Evolutionary conservation across 2,329 filamentous ascomycete species (phyloP).

Genomic region (Gnomoniopsis smithogilvyi): DNA sequence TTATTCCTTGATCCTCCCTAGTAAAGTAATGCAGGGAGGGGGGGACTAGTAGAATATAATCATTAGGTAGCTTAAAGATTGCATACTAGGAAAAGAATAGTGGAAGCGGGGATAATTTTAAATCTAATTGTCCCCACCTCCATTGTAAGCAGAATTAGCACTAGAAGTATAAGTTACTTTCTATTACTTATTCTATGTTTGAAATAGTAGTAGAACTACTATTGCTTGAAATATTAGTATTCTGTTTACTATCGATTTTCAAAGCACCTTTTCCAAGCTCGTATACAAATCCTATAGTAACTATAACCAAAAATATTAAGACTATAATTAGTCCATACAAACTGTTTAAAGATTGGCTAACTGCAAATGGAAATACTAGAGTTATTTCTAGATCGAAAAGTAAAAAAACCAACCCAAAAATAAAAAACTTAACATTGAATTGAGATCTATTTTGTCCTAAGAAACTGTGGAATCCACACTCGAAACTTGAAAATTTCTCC

Average conservation of each 20-base stretch:
- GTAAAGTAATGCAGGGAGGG: no score
- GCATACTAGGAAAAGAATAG: no score
- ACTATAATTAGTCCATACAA: constrained; percentile 18
- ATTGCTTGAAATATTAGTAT: constrained; percentile 6
- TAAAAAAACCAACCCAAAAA: constrained; percentile 20
- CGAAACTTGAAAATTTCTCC: constrained; percentile 19
- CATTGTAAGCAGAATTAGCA: neutral
- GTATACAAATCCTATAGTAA: constrained; percentile 20
- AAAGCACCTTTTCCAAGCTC: constrained; percentile 21
- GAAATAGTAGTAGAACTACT: neutral
- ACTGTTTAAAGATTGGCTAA: constrained; percentile 19
- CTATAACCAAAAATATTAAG: constrained; percentile 18
- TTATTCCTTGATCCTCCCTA: no score
- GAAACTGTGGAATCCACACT: constrained; percentile 21
- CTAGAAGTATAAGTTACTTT: neutral
- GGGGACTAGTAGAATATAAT: neutral
- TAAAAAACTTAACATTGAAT: constrained; percentile 20
- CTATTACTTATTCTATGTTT: neutral
- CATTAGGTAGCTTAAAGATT: neutral
- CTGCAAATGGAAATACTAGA: constrained; percentile 19
- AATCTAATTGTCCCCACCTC: no score
- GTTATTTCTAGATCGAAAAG: constrained; percentile 21
- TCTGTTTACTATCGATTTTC: constrained; percentile 20
- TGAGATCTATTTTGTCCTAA: constrained; percentile 19
- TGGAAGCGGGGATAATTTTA: no score